phyloP scores from a whole-genome alignment of 805 yeast genomes.

The Yamadazyma tumulicola region DNA sequence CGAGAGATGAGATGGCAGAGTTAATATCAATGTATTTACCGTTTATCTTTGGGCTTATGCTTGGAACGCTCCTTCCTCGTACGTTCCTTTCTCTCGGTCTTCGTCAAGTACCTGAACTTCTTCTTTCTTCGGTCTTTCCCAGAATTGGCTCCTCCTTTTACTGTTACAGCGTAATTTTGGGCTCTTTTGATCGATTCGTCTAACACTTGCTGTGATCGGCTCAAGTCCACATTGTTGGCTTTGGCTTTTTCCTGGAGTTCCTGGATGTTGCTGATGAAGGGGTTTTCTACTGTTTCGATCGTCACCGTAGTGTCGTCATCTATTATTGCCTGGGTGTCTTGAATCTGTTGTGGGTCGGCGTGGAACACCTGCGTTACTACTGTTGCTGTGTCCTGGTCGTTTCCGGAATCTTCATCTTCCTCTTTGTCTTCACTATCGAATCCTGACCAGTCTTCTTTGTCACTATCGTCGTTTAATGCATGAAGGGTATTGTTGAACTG shows the following conservation, averaged over 20 bases:
- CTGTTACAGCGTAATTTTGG: conserved; percentile 71
- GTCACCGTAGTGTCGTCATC: conserved; percentile 43
- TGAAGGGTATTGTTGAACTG: conserved; percentile 49
- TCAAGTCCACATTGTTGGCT: conserved; percentile 68
- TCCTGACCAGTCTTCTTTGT: conserved; percentile 38
- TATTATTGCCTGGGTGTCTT: conserved; percentile 33
- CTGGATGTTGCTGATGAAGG: conserved; percentile 30
- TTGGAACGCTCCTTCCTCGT: conserved; percentile 28
- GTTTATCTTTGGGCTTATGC: conserved; percentile 5
- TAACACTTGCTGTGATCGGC: conserved; percentile 63
- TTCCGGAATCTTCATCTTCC: conserved; percentile 11
- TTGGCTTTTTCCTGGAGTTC: conserved; percentile 34
- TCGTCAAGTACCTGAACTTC: conserved; percentile 85
- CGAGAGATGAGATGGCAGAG: too few relatives aligned
- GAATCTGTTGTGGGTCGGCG: conserved; percentile 22
- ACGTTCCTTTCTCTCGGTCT: conserved; percentile 64
- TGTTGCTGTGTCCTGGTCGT: conserved; percentile 11
- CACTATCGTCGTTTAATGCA: conserved; percentile 20
- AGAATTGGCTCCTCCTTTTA: conserved; percentile 47
- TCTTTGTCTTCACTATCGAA: conserved; percentile 22
- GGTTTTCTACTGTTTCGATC: conserved; percentile 44
- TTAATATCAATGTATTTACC: too few relatives aligned
- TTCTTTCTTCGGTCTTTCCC: conserved; percentile 32
- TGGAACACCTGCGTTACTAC: conserved; percentile 30
- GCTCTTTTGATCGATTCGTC: conserved; percentile 76